A percentile compares a stretch with the other conserved stretches of the same genome.
Conservation (phyloP, 306 rosid species). For the Gynostemma pentaphyllum region DNA sequence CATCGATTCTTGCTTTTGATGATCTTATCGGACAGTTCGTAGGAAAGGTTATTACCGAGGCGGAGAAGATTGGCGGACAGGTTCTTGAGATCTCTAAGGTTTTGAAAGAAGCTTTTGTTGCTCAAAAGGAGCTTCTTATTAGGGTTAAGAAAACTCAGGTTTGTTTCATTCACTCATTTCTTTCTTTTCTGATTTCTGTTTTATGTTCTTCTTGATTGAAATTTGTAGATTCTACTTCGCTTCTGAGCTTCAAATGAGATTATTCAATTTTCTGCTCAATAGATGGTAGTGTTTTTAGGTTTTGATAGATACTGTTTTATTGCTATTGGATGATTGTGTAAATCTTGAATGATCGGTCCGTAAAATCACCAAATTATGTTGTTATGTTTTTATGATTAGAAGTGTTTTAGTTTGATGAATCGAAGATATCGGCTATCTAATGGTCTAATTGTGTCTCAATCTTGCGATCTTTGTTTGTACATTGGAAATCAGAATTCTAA, state of each 20-base stretch:
- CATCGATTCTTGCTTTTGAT: slow-evolving; percentile 55
- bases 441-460: background rate
- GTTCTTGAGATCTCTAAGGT: slow-evolving; percentile 43
- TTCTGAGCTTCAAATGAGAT: background rate
- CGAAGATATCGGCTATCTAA: background rate
- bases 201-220: background rate
- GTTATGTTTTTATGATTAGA: background rate
- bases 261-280: background rate
- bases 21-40: slow-evolving; percentile 45
- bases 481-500: background rate
- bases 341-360: background rate
- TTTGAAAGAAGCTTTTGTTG: slow-evolving; percentile 52
- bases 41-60: slow-evolving; percentile 40
- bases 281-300: background rate
- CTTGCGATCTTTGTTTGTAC: background rate
- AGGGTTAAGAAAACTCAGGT: slow-evolving; percentile 69
- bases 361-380: background rate
- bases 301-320: background rate
- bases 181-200: background rate
- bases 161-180: background rate
- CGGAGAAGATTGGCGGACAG: slow-evolving; percentile 79
- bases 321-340: background rate
- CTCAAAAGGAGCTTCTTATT: slow-evolving; percentile 57
- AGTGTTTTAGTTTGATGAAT: background rate
- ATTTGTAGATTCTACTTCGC: background rate